phyloP scores from a whole-genome alignment of 768 basidiomycete genomes.

The Dioszegia crocea region DNA sequence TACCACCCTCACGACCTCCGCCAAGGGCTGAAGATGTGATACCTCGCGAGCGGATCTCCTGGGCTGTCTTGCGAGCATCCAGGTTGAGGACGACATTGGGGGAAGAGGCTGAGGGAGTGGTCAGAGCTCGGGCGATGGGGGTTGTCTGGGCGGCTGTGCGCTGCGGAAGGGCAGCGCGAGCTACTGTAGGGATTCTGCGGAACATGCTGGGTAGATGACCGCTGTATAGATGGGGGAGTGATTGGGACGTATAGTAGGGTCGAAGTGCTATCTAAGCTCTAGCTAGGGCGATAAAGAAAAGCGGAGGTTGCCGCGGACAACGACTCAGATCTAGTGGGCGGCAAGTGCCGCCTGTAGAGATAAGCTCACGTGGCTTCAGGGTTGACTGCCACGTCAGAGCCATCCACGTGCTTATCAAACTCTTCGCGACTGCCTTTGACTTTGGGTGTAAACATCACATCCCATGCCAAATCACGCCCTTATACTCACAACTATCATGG shows the following conservation, averaged over 20 bases:
- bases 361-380: too few species aligned
- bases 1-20: constrained; percentile 38
- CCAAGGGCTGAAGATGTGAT: constrained; percentile 27
- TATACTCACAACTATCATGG: constrained; percentile 13
- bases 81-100: constrained; percentile 42
- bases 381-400: not conserved
- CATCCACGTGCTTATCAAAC: not conserved
- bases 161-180: constrained; percentile 2
- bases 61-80: constrained; percentile 42
- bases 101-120: not conserved
- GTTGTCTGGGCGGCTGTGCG: not conserved
- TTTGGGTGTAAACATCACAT: constrained; percentile 9
- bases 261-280: too few species aligned
- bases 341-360: too few species aligned
- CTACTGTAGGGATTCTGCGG: constrained; percentile 11
- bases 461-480: not conserved
- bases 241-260: too few species aligned
- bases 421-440: constrained; percentile 13
- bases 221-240: not conserved
- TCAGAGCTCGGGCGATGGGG: not conserved
- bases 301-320: not conserved
- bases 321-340: not conserved
- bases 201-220: constrained; percentile 1
- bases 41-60: constrained; percentile 46
- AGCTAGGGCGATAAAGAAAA: not conserved